Conservation (phyloP, 1,139 yeast species). For the Yamadazyma buinensis region DNA sequence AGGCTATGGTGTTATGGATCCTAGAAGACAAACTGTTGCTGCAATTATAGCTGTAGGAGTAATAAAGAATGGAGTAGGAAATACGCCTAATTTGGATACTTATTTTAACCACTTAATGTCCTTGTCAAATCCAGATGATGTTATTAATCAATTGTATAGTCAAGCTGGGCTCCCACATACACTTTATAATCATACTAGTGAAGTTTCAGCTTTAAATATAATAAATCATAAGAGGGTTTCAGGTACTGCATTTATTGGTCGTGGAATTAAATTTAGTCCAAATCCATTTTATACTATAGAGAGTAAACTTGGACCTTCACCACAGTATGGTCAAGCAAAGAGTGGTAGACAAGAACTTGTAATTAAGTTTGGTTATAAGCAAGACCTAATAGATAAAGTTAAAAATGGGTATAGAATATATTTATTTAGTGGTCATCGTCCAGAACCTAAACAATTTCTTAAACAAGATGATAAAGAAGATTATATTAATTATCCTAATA, state of each 20-base stretch:
- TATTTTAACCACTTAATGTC: background rate
- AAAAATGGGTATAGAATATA: background rate
- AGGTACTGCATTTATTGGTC: slow-evolving; percentile 22
- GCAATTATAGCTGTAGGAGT: background rate
- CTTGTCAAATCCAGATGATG: background rate
- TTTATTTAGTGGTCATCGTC: slow-evolving; percentile 6
- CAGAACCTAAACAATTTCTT: slow-evolving; percentile 23
- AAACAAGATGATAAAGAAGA: background rate
- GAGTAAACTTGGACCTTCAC: slow-evolving; percentile 43
- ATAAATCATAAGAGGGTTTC: background rate
- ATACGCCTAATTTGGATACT: background rate
- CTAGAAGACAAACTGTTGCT: background rate
- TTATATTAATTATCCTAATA: slow-evolving; percentile 46
- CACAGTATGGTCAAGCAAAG: slow-evolving; percentile 21
- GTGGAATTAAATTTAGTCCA: slow-evolving; percentile 42
- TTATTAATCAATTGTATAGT: too few species aligned
- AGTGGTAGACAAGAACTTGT: slow-evolving; percentile 36
- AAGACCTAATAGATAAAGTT: background rate
- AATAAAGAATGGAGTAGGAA: background rate
- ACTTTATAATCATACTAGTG: too few species aligned
- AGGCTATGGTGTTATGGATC: background rate
- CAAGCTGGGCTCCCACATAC: too few species aligned
- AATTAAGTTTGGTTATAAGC: slow-evolving; percentile 17
- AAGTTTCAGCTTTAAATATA: too few species aligned
- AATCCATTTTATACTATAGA: slow-evolving; percentile 52